Evolutionary conservation across 768 basidiomycete genomes (phyloP).

Genomic region (Kwoniella newhampshirensis): DNA sequence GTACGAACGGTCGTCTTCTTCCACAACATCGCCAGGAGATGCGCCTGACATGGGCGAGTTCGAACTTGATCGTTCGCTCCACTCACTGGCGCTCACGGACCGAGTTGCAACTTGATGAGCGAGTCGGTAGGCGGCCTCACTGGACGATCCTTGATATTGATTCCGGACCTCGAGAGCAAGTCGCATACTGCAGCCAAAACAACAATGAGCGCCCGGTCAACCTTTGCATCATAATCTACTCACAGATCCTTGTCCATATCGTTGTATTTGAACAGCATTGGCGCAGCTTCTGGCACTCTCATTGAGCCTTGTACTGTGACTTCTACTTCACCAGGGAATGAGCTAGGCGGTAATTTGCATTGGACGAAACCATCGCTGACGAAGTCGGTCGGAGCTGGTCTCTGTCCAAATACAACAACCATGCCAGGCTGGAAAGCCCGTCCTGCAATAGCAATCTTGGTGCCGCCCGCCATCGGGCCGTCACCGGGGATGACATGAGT

Average conservation of each 20-base stretch:
- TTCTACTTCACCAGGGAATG: constrained; percentile 76
- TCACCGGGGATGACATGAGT: constrained; percentile 57
- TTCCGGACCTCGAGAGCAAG: constrained; percentile 41
- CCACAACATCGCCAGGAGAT: constrained; percentile 49
- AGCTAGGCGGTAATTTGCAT: constrained; percentile 80
- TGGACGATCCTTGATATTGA: constrained; percentile 36
- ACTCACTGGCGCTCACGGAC: constrained; percentile 25
- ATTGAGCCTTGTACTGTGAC: constrained; percentile 81
- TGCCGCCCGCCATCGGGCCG: constrained; percentile 84
- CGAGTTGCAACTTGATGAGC: constrained; percentile 34
- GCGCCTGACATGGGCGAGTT: constrained; percentile 27
- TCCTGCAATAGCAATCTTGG: constrained; percentile 90
- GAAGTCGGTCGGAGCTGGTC: constrained; percentile 65
- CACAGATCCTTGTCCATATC: constrained; percentile 41
- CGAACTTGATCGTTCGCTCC: constrained; percentile 33
- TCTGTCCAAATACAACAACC: constrained; percentile 83
- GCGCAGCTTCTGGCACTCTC: constrained; percentile 13
- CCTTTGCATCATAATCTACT: constrained; percentile 2
- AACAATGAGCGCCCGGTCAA: background rate
- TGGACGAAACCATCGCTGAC: constrained; percentile 81
- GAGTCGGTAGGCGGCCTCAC: constrained; percentile 40
- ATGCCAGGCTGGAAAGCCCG: constrained; percentile 67
- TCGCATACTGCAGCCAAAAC: constrained; percentile 34
- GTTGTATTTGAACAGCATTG: constrained; percentile 39
- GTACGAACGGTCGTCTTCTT: constrained; percentile 16